phyloP scores from a whole-genome alignment of 2,329 filamentous ascomycete genomes.

The Aspergillus fijiensis region DNA sequence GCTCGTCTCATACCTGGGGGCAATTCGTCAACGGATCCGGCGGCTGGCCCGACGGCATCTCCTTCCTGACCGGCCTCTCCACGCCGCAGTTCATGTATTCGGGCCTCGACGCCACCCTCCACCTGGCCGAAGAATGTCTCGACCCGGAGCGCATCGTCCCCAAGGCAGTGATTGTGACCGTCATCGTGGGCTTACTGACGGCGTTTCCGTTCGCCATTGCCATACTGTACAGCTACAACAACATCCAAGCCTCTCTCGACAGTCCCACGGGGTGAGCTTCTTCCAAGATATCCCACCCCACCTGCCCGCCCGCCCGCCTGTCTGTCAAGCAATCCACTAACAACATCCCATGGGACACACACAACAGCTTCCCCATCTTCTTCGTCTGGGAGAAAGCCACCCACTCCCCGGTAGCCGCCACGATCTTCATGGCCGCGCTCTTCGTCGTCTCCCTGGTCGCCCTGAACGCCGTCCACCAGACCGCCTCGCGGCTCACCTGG shows the following conservation, averaged over 20 bases:
- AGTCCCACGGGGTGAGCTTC: constrained; percentile 18
- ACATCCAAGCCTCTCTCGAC: constrained; percentile 16
- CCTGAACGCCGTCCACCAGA: constrained; percentile 27
- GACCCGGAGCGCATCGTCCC: constrained; percentile 25
- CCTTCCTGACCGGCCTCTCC: constrained; percentile 25
- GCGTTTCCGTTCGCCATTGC: constrained; percentile 25
- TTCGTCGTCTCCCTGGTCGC: constrained; percentile 20
- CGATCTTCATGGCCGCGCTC: constrained; percentile 21
- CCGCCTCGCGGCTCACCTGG: constrained; percentile 34
- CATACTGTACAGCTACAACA: constrained; percentile 20
- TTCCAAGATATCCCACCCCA: too few species aligned
- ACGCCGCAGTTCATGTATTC: constrained; percentile 28
- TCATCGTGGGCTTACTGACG: constrained; percentile 21
- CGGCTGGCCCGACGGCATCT: constrained; percentile 25
- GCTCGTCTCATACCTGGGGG: constrained; percentile 19
- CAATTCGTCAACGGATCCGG: constrained; percentile 22
- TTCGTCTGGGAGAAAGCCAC: constrained; percentile 26
- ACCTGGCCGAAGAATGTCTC: constrained; percentile 26
- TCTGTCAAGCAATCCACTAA: neutral
- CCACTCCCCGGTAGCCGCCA: constrained; percentile 20
- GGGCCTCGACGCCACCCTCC: constrained; percentile 25
- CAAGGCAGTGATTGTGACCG: constrained; percentile 21
- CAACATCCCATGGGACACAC: neutral
- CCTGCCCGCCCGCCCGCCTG: neutral
- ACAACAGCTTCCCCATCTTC: constrained; percentile 22